Evolutionary conservation across 2,329 filamentous ascomycete genomes (phyloP), one percentile per base, ranked within the genome.

Genomic region (Nemania serpens): DNA sequence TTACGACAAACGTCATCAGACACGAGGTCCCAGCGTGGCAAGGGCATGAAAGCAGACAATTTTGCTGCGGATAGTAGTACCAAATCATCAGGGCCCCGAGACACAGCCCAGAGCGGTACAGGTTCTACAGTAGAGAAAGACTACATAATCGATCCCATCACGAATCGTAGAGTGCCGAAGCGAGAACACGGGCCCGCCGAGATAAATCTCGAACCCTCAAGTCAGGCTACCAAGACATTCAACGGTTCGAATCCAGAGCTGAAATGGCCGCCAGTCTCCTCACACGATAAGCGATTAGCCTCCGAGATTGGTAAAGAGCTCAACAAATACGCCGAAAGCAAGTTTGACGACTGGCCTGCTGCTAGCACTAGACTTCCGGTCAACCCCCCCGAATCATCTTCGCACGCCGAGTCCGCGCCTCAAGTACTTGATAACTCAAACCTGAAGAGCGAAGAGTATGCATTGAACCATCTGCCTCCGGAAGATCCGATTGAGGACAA

Each of bases 61-160:
- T 12, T 7, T 25, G 15, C 10, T 36, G 12, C 7, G 33, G 42
- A 55, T 9, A 5, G 15, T 20, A n/a, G 33, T 33, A n/a, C 18
- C 51, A 39, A 42, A 55, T 36, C 13, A 9, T 4, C 57, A 37
- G 25, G 49, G 11, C 17, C 55, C 13, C 42, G 29, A 17, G 33
- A 53, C 18, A 25, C 63, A 25, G 25, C 22, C 10, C 42, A 22
- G 10, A 58, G 36, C 57, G 17, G 46, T 50, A 33, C 22, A 43
- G 58, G 34, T 33, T 54, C 56, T 15, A 54, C 62, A 20, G 50
- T 25, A 22, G 64, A 67, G 3, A 47, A 67, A 1, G 76, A 77
- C 9, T 81, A 78, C 49, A 71, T 77, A 18, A 85, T 87, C 45
- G 84, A 87, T 58, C 84, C 84, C 2, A 85, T 87, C 60, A 85